A percentile compares a stretch with the other conserved stretches of the same genome.
phyloP scores from a whole-genome alignment of 495 filamentous ascomycete genomes.

The Aspergillus sparsus region DNA sequence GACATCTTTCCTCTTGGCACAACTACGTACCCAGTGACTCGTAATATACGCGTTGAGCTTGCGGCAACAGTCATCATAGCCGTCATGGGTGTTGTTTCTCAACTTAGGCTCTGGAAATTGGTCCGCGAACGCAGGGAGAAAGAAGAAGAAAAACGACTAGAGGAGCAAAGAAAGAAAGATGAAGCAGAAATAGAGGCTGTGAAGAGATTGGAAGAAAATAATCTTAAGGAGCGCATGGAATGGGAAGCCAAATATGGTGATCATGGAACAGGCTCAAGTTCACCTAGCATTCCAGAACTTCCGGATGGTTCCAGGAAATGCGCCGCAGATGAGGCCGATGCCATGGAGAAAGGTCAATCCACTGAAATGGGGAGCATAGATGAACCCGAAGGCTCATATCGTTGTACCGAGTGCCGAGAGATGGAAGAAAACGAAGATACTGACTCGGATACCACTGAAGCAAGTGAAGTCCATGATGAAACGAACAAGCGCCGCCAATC shows the following conservation, averaged over 20 bases:
- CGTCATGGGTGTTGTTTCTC: constrained; percentile 75
- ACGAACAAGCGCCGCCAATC: neutral
- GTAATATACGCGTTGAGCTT: constrained; percentile 82
- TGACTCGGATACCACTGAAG: constrained; percentile 16
- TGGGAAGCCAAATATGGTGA: constrained; percentile 80
- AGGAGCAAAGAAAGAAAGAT: constrained; percentile 61
- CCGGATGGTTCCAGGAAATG: constrained; percentile 32
- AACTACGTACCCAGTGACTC: constrained; percentile 80
- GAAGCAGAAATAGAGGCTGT: constrained; percentile 71
- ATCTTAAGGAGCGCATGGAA: constrained; percentile 63
- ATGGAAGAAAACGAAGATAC: constrained; percentile 30
- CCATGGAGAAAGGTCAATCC: constrained; percentile 35
- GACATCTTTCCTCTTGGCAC: constrained; percentile 75
- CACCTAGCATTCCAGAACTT: constrained; percentile 31
- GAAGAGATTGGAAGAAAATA: constrained; percentile 65
- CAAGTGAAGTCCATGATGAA: constrained; percentile 15
- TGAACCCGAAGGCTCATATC: constrained; percentile 25
- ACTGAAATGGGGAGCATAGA: constrained; percentile 41
- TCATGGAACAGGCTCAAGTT: constrained; percentile 26
- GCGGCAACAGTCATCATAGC: constrained; percentile 75
- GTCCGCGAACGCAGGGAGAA: constrained; percentile 69
- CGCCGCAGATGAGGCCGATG: constrained; percentile 24
- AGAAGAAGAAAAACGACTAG: constrained; percentile 55
- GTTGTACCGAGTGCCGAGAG: constrained; percentile 29
- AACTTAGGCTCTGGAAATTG: constrained; percentile 86